A percentile compares a stretch with the other conserved stretches of the same genome.
phyloP scores from a whole-genome alignment of 192 early-diverging fungal species.

The Coemansia furcata region DNA sequence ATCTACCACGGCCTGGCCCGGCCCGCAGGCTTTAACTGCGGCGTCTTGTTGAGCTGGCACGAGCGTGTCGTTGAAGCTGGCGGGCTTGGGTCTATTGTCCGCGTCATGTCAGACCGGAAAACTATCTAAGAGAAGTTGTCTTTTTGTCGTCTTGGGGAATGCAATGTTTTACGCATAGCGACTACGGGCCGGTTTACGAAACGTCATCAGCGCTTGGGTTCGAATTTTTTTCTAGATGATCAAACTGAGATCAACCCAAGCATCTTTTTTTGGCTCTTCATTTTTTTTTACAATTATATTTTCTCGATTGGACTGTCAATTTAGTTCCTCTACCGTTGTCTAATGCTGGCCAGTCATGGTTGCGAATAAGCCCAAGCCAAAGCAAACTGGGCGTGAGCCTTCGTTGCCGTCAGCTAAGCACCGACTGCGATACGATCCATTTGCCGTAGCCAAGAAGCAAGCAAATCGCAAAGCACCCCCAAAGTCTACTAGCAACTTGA shows the following conservation, averaged over 20 bases:
- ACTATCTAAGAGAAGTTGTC: conserved; percentile 57
- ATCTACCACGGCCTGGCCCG: conserved; percentile 86
- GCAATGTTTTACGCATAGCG: background rate
- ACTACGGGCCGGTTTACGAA: too few species aligned
- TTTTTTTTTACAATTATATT: conserved; percentile 1
- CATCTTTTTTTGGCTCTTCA: background rate
- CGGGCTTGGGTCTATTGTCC: conserved; percentile 85
- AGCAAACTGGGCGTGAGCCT: background rate
- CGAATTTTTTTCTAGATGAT: background rate
- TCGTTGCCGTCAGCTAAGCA: conserved; percentile 1
- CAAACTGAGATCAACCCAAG: background rate
- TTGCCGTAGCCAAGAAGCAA: background rate
- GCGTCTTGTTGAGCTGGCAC: conserved; percentile 87
- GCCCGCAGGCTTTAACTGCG: conserved; percentile 81
- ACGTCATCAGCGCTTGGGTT: background rate
- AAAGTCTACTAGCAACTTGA: background rate
- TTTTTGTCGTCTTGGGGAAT: background rate
- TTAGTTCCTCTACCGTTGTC: background rate
- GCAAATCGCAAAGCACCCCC: background rate
- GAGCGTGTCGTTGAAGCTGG: conserved; percentile 92
- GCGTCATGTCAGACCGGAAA: conserved; percentile 87
- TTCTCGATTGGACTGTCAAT: background rate
- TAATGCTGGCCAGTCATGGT: background rate
- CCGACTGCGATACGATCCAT: background rate
- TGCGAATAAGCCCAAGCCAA: conserved; percentile 1